Conservation (phyloP, 345 rosid species). For the Salix suchowensis region DNA sequence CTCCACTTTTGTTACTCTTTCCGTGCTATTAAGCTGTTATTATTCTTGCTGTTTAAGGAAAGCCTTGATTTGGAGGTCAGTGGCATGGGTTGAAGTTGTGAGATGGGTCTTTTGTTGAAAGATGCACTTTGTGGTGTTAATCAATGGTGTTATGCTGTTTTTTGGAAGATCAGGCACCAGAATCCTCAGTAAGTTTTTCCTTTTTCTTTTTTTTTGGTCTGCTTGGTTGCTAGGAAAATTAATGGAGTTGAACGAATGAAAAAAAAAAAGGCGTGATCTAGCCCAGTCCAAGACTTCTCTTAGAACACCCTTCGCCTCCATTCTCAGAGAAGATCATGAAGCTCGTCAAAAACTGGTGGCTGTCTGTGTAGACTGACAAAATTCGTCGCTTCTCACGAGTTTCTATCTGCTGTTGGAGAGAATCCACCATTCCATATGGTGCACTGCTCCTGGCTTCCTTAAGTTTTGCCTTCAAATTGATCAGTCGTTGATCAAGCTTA, state of each 20-base stretch:
- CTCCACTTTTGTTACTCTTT: not conserved
- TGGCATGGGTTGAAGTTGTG: conserved; percentile 2
- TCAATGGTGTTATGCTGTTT: conserved; percentile 88
- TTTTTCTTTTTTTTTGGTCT: not conserved
- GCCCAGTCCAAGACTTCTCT: conserved; percentile 87
- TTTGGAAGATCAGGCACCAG: conserved; percentile 94
- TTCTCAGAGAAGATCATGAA: conserved; percentile 88
- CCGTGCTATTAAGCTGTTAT: conserved; percentile 14
- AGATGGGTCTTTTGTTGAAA: conserved; percentile 67
- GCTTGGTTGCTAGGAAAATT: not conserved
- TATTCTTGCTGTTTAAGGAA: conserved; percentile 18
- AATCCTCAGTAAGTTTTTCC: conserved; percentile 59
- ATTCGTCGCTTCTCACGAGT: conserved; percentile 69
- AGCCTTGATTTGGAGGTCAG: not conserved
- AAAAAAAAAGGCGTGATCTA: conserved; percentile 33
- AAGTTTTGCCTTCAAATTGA: conserved; percentile 55
- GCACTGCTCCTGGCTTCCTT: conserved; percentile 62
- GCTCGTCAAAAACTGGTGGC: conserved; percentile 94
- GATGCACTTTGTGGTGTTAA: conserved; percentile 63
- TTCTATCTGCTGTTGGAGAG: conserved; percentile 64
- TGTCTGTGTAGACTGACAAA: conserved; percentile 79
- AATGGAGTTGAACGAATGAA: not conserved
- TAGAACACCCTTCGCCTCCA: conserved; percentile 94
- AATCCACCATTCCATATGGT: conserved; percentile 35
- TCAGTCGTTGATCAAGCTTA: conserved; percentile 74